phyloP scores from a whole-genome alignment of 495 filamentous ascomycete species.

The Elaphomyces granulatus region DNA sequence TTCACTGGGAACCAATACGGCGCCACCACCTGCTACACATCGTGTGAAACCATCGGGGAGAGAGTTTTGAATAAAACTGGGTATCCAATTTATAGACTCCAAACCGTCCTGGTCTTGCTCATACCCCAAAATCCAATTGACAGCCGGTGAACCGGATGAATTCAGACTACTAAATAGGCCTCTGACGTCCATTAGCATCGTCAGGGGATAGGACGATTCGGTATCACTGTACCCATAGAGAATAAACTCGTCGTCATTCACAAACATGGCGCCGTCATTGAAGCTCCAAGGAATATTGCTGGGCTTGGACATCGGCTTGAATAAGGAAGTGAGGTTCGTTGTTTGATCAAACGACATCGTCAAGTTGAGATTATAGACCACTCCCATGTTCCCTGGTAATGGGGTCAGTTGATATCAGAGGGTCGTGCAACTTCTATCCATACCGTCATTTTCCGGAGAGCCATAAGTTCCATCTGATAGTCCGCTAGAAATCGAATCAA shows the following conservation, averaged over 20 bases:
- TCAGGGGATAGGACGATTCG: no score
- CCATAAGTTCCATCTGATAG: slow-evolving; percentile 2
- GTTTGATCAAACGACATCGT: slow-evolving; percentile 33
- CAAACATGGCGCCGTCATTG: slow-evolving; percentile 43
- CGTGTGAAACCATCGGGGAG: slow-evolving; percentile 34
- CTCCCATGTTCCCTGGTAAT: background rate
- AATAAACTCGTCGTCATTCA: slow-evolving; percentile 41
- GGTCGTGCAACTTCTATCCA: background rate
- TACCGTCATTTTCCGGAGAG: slow-evolving; percentile 2
- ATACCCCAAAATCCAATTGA: slow-evolving; percentile 28
- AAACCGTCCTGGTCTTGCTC: slow-evolving; percentile 26
- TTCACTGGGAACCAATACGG: slow-evolving; percentile 45
- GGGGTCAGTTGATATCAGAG: background rate
- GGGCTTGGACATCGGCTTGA: slow-evolving; percentile 26
- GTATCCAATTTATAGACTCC: slow-evolving; percentile 15
- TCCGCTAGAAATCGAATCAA: slow-evolving; percentile 1
- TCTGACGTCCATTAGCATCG: no score
- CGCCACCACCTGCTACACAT: slow-evolving; percentile 42
- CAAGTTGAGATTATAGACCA: slow-evolving; percentile 2
- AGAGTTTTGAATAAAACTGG: slow-evolving; percentile 18
- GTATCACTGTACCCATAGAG: slow-evolving; percentile 9
- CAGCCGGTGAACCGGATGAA: slow-evolving; percentile 19
- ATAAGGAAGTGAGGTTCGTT: slow-evolving; percentile 19
- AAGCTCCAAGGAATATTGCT: slow-evolving; percentile 39
- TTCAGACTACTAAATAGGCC: no score